Evolutionary conservation across 1,139 yeast genomes (phyloP), one percentile per base, ranked within the genome.

Genomic region (Casaregolazyma lundiana): DNA sequence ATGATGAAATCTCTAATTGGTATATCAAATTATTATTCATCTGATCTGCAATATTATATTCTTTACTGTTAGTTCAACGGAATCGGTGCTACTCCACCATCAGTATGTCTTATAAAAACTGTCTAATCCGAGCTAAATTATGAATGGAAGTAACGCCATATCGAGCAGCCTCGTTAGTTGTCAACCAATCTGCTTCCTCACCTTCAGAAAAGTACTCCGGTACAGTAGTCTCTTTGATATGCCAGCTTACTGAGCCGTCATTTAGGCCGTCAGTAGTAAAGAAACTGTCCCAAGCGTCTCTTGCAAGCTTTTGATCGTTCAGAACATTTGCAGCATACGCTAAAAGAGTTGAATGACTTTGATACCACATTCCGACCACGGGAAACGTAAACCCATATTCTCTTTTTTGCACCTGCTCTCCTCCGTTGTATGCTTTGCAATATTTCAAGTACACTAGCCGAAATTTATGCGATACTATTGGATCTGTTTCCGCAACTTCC

Each of bases 101-200:
- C 29, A 8, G 11, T 11, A 24, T 11, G 8, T 32, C 6, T 32
- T 32, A 13, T 7, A 38, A 11, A 38, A 22, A 38, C 35, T 38
- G n/a, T n/a, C 42, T 22, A 22, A 38, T 22, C 17, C 42, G 13
- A 22, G 45, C 47, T 16, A 45, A 24, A 38, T 45, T 45, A 22
- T 41, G 48, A 15, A 51, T 50, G 0, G 54, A 48, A 20, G 54
- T 35, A 2, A 50, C 46, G 1, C 52, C 50, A 35, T 46, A 51
- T 22, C 50, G 52, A 26, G 54, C 53, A 18, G 47, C 46, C n/a
- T 47, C 30, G 30, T 51, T 51, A 3, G 54, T 51, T 1, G 50
- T 45, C 11, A 48, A 22, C 50, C 53, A 51, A 4, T 8, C 18
- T 3, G 48, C 48, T 38, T 50, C 53, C 6, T 44, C 35, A 6